Percentiles rank a stretch among this genome's conserved stretches.
phyloP scores from a whole-genome alignment of 305 asterid genomes.

The Stenogyne calaminthoides region DNA sequence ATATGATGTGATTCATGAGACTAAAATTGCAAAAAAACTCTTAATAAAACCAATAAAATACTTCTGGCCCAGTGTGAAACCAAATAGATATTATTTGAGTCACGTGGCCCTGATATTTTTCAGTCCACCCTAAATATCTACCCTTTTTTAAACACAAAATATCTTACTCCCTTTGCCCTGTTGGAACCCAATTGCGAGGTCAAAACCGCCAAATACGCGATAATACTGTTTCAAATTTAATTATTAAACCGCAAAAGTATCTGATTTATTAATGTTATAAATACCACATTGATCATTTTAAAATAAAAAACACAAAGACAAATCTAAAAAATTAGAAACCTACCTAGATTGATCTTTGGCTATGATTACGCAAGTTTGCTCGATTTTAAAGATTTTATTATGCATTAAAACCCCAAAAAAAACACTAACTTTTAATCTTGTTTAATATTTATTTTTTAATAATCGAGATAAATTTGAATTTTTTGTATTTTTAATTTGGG shows the following conservation, averaged over 20 bases:
- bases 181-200: background rate
- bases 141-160: background rate
- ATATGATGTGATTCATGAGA: too few relatives aligned
- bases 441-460: background rate
- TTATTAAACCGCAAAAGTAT: background rate
- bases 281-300: too few relatives aligned
- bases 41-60: background rate
- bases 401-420: background rate
- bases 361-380: background rate
- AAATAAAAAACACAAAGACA: background rate
- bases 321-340: background rate
- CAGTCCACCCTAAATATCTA: background rate
- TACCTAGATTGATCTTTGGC: background rate
- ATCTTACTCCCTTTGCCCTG: background rate
- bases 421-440: background rate
- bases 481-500: background rate
- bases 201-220: background rate
- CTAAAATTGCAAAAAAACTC: too few relatives aligned
- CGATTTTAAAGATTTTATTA: background rate
- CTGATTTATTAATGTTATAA: background rate
- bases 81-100: background rate
- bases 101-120: conserved; percentile 3
- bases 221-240: background rate
- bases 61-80: background rate
- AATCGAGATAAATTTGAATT: background rate